Conservation (phyloP, 441 rosid species). For the Macaranga tanarius region DNA sequence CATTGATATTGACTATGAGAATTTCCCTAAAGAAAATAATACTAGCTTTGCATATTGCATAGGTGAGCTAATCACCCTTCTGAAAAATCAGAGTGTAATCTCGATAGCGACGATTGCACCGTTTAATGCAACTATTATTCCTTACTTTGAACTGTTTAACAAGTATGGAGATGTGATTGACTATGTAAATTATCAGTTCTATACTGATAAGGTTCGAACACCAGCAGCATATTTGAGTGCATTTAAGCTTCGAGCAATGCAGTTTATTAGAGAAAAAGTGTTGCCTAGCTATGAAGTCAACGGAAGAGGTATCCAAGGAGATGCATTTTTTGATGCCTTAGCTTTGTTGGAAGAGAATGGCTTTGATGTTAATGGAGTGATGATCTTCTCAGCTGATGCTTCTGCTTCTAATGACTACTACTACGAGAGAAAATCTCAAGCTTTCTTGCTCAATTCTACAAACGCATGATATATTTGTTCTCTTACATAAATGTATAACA, state of each 20-base stretch:
- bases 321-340: conserved; percentile 46
- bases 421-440: conserved; percentile 53
- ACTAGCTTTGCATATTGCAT: conserved; percentile 42
- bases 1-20: conserved; percentile 55
- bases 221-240: conserved; percentile 37
- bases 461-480: not conserved
- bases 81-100: conserved; percentile 40
- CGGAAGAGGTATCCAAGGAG: conserved; percentile 65
- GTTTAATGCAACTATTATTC: conserved; percentile 24
- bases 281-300: conserved; percentile 56
- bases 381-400: conserved; percentile 61
- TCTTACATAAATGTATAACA: too few relatives aligned
- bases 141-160: conserved; percentile 38
- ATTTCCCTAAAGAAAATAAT: conserved; percentile 28
- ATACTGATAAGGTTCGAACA: conserved; percentile 43
- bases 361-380: conserved; percentile 47
- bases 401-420: conserved; percentile 33
- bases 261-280: conserved; percentile 41
- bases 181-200: conserved; percentile 57
- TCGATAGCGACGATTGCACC: conserved; percentile 51
- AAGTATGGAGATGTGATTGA: conserved; percentile 38
- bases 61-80: conserved; percentile 44
- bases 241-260: conserved; percentile 32
- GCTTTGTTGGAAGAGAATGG: conserved; percentile 35
- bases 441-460: conserved; percentile 53